A percentile compares a stretch with the other conserved stretches of the same genome.
Conservation (phyloP, 2,329 filamentous ascomycete species). For the Rutstroemia sp. region DNA sequence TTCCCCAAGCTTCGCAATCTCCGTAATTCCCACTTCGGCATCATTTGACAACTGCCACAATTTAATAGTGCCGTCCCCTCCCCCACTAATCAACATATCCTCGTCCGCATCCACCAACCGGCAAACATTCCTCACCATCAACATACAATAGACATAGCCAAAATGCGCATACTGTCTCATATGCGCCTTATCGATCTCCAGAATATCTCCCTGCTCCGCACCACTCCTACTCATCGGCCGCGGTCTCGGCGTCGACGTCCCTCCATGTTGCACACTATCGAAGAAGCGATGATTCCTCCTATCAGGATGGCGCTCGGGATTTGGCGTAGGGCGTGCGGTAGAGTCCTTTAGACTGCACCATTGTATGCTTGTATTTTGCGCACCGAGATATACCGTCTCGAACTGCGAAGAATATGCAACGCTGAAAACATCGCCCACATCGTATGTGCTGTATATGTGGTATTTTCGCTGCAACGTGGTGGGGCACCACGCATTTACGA, state of each 20-base stretch:
- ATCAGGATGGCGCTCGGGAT: constrained; percentile 63
- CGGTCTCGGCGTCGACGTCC: constrained; percentile 65
- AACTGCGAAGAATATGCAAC: constrained; percentile 77
- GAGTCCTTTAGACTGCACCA: constrained; percentile 75
- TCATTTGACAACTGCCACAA: constrained; percentile 67
- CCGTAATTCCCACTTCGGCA: constrained; percentile 53
- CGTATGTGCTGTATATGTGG: constrained; percentile 88
- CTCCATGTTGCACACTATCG: constrained; percentile 82
- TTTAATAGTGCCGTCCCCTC: constrained; percentile 90
- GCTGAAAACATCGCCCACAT: constrained; percentile 93
- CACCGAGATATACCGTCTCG: constrained; percentile 82
- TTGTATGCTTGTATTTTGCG: constrained; percentile 91
- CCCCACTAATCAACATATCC: constrained; percentile 83
- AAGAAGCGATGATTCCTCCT: constrained; percentile 83
- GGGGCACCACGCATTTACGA: constrained; percentile 91
- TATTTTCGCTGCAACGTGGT: constrained; percentile 68
- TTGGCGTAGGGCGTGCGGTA: constrained; percentile 49
- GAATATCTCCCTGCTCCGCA: constrained; percentile 51
- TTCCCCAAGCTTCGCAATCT: constrained; percentile 58
- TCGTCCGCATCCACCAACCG: constrained; percentile 62
- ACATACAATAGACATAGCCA: constrained; percentile 95
- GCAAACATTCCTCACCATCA: constrained; percentile 65
- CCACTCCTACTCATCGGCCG: constrained; percentile 34
- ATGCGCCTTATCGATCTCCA: constrained; percentile 76
- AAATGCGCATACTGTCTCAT: constrained; percentile 87